Percentiles rank a stretch among this genome's conserved stretches.
These are phyloP conservation scores for Raffaelea arxii DNA, from an alignment of 2,329 filamentous ascomycete genomes.

Conservation along the genomic window DNA sequence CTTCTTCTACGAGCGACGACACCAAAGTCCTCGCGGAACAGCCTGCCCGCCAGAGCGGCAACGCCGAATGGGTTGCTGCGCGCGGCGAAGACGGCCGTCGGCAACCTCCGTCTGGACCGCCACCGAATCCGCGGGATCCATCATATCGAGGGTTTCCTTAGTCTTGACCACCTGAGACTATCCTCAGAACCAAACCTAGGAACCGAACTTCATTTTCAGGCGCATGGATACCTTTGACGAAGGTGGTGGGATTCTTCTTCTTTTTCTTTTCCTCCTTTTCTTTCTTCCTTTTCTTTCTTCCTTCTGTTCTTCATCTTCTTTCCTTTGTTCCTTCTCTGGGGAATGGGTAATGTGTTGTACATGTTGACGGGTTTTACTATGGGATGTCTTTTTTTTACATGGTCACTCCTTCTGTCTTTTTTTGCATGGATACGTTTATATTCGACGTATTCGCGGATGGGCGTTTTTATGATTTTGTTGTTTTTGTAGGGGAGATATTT, in stretches of 20 bases:
- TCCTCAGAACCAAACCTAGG: neutral
- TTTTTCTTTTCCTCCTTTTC: neutral
- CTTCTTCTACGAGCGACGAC: constrained; percentile 40
- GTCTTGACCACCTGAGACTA: neutral
- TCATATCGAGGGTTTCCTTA: constrained; percentile 12
- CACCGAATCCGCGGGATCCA: constrained; percentile 14
- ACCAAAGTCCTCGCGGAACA: constrained; percentile 53
- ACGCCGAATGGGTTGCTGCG: constrained; percentile 25
- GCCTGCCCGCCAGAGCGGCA: constrained; percentile 31
- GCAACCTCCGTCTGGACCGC: constrained; percentile 7
- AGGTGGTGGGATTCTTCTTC: too few relatives aligned
- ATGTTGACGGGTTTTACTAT: too few relatives aligned
- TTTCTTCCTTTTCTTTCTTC: neutral
- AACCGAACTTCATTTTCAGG: too few relatives aligned
- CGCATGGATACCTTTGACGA: too few relatives aligned
- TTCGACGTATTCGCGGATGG: too few relatives aligned
- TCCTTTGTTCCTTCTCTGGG: neutral
- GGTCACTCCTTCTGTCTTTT: too few relatives aligned
- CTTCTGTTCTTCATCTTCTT: neutral
- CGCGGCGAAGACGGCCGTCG: constrained; percentile 23
- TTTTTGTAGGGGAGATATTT: too few relatives aligned
- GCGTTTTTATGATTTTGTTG: too few relatives aligned
- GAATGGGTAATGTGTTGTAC: too few relatives aligned
- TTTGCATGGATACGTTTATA: too few relatives aligned
- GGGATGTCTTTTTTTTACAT: too few relatives aligned